Conservation (phyloP, 345 rosid genomes). For the Gossypium rotundifolium region DNA sequence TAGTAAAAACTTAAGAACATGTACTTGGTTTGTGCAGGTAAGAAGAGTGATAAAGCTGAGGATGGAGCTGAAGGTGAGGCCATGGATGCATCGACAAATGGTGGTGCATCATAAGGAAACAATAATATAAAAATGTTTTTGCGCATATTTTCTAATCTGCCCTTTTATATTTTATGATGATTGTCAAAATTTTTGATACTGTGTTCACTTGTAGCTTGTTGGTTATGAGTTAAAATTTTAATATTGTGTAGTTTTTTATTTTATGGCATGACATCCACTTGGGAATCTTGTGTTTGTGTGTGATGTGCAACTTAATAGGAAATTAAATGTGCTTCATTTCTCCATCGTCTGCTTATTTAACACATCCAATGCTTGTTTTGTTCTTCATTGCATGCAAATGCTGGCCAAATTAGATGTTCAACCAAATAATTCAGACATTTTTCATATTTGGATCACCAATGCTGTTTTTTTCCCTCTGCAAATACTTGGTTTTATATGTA, state of each 20-base stretch:
- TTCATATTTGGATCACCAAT: no score
- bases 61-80: slow-evolving; percentile 42
- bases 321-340: no score
- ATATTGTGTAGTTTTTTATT: slow-evolving; percentile 1
- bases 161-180: neutral
- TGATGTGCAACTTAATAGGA: no score
- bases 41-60: slow-evolving; percentile 55
- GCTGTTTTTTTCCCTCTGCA: no score
- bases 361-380: no score
- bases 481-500: no score
- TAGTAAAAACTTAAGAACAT: neutral
- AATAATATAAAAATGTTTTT: no score
- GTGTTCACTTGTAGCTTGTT: slow-evolving; percentile 28
- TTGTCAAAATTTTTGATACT: slow-evolving; percentile 46
- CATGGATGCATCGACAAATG: slow-evolving; percentile 50
- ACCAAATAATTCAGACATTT: no score
- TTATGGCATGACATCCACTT: neutral
- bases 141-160: neutral
- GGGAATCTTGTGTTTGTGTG: neutral
- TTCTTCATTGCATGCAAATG: no score
- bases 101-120: slow-evolving; percentile 26
- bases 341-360: no score
- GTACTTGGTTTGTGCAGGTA: slow-evolving; percentile 37
- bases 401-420: no score
- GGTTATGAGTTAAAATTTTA: slow-evolving; percentile 21